Evolutionary conservation across 2,329 filamentous ascomycete genomes (phyloP).

Genomic region (Monosporascus sp.): DNA sequence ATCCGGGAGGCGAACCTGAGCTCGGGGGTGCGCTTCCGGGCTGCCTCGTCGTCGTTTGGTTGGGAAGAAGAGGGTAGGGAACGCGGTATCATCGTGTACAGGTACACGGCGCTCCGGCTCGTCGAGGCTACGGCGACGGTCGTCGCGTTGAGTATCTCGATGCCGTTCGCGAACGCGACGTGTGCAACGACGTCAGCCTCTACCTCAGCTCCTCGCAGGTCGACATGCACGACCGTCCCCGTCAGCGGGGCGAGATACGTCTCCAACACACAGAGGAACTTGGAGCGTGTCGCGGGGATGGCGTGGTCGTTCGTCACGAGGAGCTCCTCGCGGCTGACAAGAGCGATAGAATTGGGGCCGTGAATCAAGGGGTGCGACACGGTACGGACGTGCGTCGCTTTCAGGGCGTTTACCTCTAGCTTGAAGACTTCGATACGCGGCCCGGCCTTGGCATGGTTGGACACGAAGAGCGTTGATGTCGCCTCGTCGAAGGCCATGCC

Average conservation of each 20-base stretch:
- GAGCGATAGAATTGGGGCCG: conserved; percentile 33
- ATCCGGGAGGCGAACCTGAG: conserved; percentile 13
- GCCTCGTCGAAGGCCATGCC: conserved; percentile 33
- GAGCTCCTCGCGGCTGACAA: conserved; percentile 30
- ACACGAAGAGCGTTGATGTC: conserved; percentile 30
- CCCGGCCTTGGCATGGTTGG: conserved; percentile 29
- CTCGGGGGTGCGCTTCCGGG: conserved; percentile 1
- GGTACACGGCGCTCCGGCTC: conserved; percentile 19
- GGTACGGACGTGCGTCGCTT: conserved; percentile 30
- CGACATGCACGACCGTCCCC: conserved; percentile 33
- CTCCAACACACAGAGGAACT: conserved; percentile 26
- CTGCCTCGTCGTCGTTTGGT: neutral
- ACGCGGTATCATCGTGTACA: conserved; percentile 21
- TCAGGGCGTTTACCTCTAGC: conserved; percentile 27
- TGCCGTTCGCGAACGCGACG: conserved; percentile 36
- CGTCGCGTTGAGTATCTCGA: conserved; percentile 33
- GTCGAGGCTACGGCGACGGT: conserved; percentile 35
- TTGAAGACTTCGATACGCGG: conserved; percentile 35
- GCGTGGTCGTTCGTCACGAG: conserved; percentile 38
- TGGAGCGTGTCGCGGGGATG: conserved; percentile 22
- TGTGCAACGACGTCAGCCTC: conserved; percentile 25
- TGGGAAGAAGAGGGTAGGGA: too few species aligned
- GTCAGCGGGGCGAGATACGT: conserved; percentile 27
- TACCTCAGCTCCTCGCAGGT: conserved; percentile 11
- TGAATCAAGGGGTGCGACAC: conserved; percentile 34